Base-by-base conservation (phyloP, 805 yeast species). In the Teunomyces tritomae region DNA sequence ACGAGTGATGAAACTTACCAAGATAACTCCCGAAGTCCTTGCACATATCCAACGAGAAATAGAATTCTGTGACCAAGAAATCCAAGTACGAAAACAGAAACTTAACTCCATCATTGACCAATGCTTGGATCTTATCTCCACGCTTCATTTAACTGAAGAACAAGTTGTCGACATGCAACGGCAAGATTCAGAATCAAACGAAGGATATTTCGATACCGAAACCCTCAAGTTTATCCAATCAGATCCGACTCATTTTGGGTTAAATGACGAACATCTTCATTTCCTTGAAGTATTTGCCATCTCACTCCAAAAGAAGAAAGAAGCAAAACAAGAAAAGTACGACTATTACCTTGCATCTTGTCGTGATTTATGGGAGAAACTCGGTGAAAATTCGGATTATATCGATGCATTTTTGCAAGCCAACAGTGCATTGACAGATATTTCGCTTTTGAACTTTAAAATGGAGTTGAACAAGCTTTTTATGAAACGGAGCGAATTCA, bases 401-500 rank as follows among this genome's bases (percentile, higher is more conserved):
- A 58, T 71, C n/a, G 65, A 64, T 8, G 55, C 59, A 0, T 84
- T 86, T 53, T 50, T 77, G n/a, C 59, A 56, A 35, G 51, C 59
- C 0, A 80, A 85, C 52, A 64, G 68, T 13, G 70, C 76, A 5
- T 63, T 87, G 17, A 78, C 82, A 2, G 67, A 69, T 24, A 44
- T 57, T 1, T 73, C 81, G 1, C 53, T 88, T n/a, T 55, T 64
- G 13, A 78, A 77, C 20, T 79, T 84, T 50, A 74, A 79, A 45
- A 52, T 54, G 26, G 90, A 89, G 55, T 61, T 85, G 45, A 71
- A 72, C 13, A 74, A 87, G 47, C 71, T 91, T 26, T 75, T 78
- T 41, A 65, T 71, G 26, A 79, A 82, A 63, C 82, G 92, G 55
- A 77, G 82, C 27, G 76, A 80, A 47, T 78, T 79, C 53, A 80